Conservation (phyloP, 257 asterid genomes). For the Solanum microdontum region DNA sequence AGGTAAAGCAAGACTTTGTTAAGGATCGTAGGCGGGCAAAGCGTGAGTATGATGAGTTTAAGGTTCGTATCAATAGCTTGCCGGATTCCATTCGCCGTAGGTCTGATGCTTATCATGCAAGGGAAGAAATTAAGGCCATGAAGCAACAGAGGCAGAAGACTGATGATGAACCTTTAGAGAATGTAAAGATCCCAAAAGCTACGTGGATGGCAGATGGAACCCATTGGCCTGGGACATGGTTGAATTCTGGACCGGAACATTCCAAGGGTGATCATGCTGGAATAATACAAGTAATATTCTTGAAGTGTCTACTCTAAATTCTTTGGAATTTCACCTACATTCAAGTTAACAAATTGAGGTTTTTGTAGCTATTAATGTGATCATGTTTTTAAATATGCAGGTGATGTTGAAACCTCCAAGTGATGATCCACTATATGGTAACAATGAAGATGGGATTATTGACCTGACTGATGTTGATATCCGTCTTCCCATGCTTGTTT, state of each 20-base stretch:
- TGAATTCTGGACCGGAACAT: conserved; percentile 37
- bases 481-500: conserved; percentile 75
- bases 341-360: conserved; percentile 18
- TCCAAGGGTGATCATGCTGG: conserved; percentile 76
- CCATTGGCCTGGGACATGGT: conserved; percentile 87
- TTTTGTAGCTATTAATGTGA: background rate
- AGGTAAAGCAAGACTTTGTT: conserved; percentile 50
- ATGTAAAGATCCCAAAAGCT: conserved; percentile 43
- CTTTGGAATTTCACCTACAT: background rate
- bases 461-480: conserved; percentile 49
- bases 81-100: conserved; percentile 65
- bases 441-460: conserved; percentile 31
- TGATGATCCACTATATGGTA: conserved; percentile 55
- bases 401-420: conserved; percentile 83
- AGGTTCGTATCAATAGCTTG: conserved; percentile 55
- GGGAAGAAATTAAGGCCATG: conserved; percentile 55
- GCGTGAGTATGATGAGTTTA: conserved; percentile 75
- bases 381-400: conserved; percentile 17
- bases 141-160: conserved; percentile 51
- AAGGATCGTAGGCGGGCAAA: conserved; percentile 62
- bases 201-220: conserved; percentile 89
- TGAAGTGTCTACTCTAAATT: background rate
- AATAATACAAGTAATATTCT: conserved; percentile 49
- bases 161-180: conserved; percentile 46
- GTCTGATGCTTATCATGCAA: conserved; percentile 63